A percentile compares a stretch with the other conserved stretches of the same genome.
These are phyloP conservation scores for Pulicaria dysenterica DNA, from an alignment of 129 eudicot genomes.

Conservation along the genomic window DNA sequence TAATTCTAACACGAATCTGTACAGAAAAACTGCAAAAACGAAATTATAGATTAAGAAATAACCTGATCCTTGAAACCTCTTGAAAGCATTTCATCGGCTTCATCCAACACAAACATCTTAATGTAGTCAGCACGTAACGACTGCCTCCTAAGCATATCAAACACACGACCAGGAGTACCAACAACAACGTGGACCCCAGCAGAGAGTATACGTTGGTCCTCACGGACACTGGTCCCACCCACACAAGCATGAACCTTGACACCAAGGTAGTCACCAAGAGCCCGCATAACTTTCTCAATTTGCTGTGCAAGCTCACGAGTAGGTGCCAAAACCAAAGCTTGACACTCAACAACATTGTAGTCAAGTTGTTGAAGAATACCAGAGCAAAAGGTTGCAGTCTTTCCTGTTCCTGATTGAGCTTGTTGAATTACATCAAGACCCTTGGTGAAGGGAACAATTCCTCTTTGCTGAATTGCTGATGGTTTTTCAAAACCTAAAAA, in stretches of 20 bases:
- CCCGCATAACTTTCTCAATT: conserved; percentile 62
- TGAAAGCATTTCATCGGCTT: conserved; percentile 67
- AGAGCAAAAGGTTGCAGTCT: conserved; percentile 63
- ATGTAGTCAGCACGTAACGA: conserved; percentile 57
- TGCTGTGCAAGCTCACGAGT: conserved; percentile 67
- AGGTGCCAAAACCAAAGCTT: conserved; percentile 58
- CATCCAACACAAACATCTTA: conserved; percentile 62
- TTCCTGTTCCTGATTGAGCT: conserved; percentile 64
- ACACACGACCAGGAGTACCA: conserved; percentile 63
- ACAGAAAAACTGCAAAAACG: neutral
- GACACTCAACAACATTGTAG: conserved; percentile 47
- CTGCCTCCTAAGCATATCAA: conserved; percentile 62
- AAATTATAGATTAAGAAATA: neutral
- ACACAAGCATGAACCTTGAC: conserved; percentile 70
- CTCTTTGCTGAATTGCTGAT: conserved; percentile 62
- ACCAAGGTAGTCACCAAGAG: conserved; percentile 64
- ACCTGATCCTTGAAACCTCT: conserved; percentile 72
- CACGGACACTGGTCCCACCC: conserved; percentile 65
- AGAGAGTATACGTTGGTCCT: conserved; percentile 53
- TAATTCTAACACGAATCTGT: no score
- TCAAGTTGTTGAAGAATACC: conserved; percentile 63
- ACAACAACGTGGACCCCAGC: conserved; percentile 60
- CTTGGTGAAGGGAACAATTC: conserved; percentile 58
- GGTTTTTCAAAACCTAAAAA: conserved; percentile 62
- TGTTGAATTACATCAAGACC: conserved; percentile 62